Base-by-base conservation (phyloP, 345 rosid species). In the Ceriops tagal region DNA sequence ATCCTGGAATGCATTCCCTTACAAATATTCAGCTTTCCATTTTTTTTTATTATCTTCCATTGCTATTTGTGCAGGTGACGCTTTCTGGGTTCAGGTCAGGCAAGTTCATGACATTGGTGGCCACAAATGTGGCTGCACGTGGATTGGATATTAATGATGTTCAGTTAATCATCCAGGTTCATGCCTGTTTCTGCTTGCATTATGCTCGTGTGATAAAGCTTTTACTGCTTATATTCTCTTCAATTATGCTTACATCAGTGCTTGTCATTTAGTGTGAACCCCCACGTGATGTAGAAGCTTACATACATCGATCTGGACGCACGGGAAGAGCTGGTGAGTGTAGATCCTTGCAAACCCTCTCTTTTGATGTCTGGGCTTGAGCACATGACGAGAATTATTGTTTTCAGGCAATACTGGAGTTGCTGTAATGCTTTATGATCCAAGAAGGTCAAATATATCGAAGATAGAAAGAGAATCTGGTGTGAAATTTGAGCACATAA, bases 251-350 rank as follows among this genome's bases (percentile, higher is more conserved):
- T 6, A 79, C 37, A 16, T 15, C 21, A 9, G 7, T n/a, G 10
- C 64, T 63, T 62, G 15, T 73, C 27, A 69, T 83, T 32, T 64
- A 96, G 99, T 90, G 96, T 78, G 98, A 92, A 82, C 98, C 99
- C 43, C 99, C 99, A 9, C 98, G 93, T 67, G 99, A 92, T 65
- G 97, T 92, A 30, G 98, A 96, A 84, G 97, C 87, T 21, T 96
- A 96, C 52, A 96, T 96, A 31, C 99, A 96, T 82, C 88, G 99
- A 59, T 96, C 99, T 65, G 99, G 99, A 71, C 88, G 99, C 58
- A 96, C 99, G 5, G 99, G 99, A 80, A 89, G 99, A 83, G 99
- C 98, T 67, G 99, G 99, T 90, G 80, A 66, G 39, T 62, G 20
- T 39, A 11, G 34, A 61, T 62, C 10, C 53, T 49, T 37, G 16